Percentiles rank a stretch among this genome's conserved stretches.
phyloP scores from a whole-genome alignment of 257 asterid genomes.

The Rehmannia glutinosa region DNA sequence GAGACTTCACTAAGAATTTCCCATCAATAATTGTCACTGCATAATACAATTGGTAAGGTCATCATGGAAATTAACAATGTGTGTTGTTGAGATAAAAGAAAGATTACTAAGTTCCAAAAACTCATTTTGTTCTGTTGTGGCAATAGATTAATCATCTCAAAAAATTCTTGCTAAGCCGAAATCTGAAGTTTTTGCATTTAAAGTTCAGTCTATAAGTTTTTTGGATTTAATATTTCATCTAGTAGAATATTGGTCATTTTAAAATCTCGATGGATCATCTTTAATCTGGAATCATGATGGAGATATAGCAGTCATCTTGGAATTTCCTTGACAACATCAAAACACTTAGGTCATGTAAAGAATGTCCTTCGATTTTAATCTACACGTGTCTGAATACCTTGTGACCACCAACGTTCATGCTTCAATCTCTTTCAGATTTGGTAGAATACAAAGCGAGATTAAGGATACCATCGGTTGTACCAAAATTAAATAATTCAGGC shows the following conservation, averaged over 20 bases:
- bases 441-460: background rate
- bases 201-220: too few relatives aligned
- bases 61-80: background rate
- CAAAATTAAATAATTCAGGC: slow-evolving; percentile 39
- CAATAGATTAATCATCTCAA: slow-evolving; percentile 15
- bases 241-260: slow-evolving; percentile 42
- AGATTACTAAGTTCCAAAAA: slow-evolving; percentile 44
- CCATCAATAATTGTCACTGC: slow-evolving; percentile 53
- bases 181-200: slow-evolving; percentile 41
- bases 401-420: too few relatives aligned
- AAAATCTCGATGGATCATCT: slow-evolving; percentile 36
- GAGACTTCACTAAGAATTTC: slow-evolving; percentile 43
- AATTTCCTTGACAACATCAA: slow-evolving; percentile 33
- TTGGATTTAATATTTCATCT: slow-evolving; percentile 30
- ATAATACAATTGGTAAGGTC: background rate
- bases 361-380: slow-evolving; percentile 12
- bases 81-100: background rate
- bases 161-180: slow-evolving; percentile 43
- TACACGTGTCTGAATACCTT: background rate
- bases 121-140: slow-evolving; percentile 34
- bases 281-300: slow-evolving; percentile 44
- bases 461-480: background rate
- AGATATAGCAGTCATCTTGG: slow-evolving; percentile 38
- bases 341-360: slow-evolving; percentile 36
- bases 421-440: background rate